Base-by-base conservation (phyloP, 345 rosid species). In the Eucalyptus curtisii region DNA sequence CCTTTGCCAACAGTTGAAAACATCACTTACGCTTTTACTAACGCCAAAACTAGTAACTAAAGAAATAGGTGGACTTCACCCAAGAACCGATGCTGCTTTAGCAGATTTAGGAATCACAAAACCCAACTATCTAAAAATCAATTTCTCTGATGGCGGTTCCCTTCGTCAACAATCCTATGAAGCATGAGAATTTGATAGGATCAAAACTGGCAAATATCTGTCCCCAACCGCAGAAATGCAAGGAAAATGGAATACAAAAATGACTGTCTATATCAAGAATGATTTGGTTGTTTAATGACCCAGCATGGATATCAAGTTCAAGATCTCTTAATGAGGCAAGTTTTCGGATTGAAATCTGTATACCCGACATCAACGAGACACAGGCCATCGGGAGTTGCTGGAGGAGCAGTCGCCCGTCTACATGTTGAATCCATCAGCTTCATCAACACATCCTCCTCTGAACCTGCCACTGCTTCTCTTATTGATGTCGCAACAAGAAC, bases 381-480 rank as follows among this genome's bases (percentile, higher is more conserved):
- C 19, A 97, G 95, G 48, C 99, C 98, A 81, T 94, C 95, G 3
- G 98, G 95, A 20, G 99, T 97, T 6, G 98, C 98, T 16, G 99
- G 99, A 16, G 99, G 98, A 79, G 99, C 99, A 24, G 98, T 97
- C 47, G 99, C 99, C 31, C 98, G 95, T 90, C 99, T 93, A 84
- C 98, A 95, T 86, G 98, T 93, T 88, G 98, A 97, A 90, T 94
- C 97, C 92, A 93, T 91, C 85, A 96, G 93, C 91, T 93, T 93
- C 89, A 98, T 87, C 92, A 97, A 88, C 64, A 94, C 95, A 90
- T 95, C 96, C 42, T 95, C 93, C 86, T 95, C 95, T 8, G 96
- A 98, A 86, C 97, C 98, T 22, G 97, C 99, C 87, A 96, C 99
- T 88, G 98, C 99, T 93, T 98, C 99, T 86, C 99, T 93, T 89